Evolutionary conservation across 495 filamentous ascomycete species (phyloP).

Genomic region (Pyrenopolyporus hunteri): DNA sequence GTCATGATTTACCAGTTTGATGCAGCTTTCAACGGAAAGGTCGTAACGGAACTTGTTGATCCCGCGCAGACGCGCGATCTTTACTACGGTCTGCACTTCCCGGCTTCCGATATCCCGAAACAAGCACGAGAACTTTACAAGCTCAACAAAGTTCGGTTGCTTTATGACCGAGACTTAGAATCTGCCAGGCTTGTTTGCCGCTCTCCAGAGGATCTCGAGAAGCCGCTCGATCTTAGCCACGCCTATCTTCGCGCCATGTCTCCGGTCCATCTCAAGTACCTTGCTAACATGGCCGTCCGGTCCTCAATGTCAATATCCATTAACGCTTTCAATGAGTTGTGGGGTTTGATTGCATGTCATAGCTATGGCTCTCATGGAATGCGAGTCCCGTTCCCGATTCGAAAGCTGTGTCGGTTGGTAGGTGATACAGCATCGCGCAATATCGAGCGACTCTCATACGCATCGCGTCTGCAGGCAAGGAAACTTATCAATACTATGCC

Average conservation of each 20-base stretch:
- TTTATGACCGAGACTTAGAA: slow-evolving; percentile 78
- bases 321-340: slow-evolving; percentile 81
- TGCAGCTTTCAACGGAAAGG: slow-evolving; percentile 76
- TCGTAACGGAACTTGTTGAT: slow-evolving; percentile 88
- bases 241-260: slow-evolving; percentile 89
- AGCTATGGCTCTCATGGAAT: slow-evolving; percentile 78
- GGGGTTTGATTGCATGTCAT: slow-evolving; percentile 91
- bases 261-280: slow-evolving; percentile 86
- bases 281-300: slow-evolving; percentile 87
- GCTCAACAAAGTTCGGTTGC: slow-evolving; percentile 77
- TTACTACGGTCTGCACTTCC: slow-evolving; percentile 90
- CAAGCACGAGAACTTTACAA: slow-evolving; percentile 84
- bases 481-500: slow-evolving; percentile 83
- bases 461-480: slow-evolving; percentile 78
- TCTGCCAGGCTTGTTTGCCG: slow-evolving; percentile 85
- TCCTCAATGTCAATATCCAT: slow-evolving; percentile 96
- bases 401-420: slow-evolving; percentile 92
- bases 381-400: slow-evolving; percentile 88
- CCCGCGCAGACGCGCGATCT: slow-evolving; percentile 79
- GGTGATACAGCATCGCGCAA: slow-evolving; percentile 88
- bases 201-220: slow-evolving; percentile 74
- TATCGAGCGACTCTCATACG: slow-evolving; percentile 87
- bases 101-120: slow-evolving; percentile 87
- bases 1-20: slow-evolving; percentile 97
- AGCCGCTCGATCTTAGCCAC: slow-evolving; percentile 83